A percentile compares a stretch with the other conserved stretches of the same genome.
phyloP scores from a whole-genome alignment of 768 basidiomycete species.

The Kwoniella sp. region DNA sequence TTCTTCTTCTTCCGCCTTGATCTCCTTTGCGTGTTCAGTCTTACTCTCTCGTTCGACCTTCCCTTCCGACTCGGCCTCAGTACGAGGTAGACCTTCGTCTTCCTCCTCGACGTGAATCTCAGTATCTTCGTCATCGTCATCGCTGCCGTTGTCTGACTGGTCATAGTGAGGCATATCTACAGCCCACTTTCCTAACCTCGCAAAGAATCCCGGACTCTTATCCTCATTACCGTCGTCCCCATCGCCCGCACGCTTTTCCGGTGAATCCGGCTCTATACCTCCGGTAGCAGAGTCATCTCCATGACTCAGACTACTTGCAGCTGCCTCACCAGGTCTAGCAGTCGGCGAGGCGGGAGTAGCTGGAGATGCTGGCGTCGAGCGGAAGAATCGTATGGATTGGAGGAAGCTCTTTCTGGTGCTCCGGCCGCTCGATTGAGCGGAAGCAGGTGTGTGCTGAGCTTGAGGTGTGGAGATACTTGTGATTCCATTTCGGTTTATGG shows the following conservation, averaged over 20 bases:
- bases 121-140: not conserved
- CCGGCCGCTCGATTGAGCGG: conserved; percentile 2
- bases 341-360: not conserved
- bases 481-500: not conserved
- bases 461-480: not conserved
- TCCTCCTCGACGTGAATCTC: conserved; percentile 6
- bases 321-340: not conserved
- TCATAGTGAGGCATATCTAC: not conserved
- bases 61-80: too few species aligned
- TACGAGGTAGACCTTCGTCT: not conserved
- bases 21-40: not conserved
- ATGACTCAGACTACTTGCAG: too few species aligned
- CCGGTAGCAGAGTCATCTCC: not conserved
- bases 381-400: conserved; percentile 4
- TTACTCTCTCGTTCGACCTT: not conserved
- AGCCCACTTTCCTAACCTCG: conserved; percentile 6
- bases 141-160: not conserved
- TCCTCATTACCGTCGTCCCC: conserved; percentile 6
- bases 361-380: not conserved
- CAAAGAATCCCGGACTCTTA: conserved; percentile 1
- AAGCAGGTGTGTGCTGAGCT: not conserved
- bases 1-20: conserved; percentile 7
- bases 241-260: not conserved
- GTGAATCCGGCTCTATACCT: not conserved
- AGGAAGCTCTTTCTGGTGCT: conserved; percentile 18